phyloP scores from a whole-genome alignment of 371 early-diverging fungal species.

The Haplosporangium sp. region DNA sequence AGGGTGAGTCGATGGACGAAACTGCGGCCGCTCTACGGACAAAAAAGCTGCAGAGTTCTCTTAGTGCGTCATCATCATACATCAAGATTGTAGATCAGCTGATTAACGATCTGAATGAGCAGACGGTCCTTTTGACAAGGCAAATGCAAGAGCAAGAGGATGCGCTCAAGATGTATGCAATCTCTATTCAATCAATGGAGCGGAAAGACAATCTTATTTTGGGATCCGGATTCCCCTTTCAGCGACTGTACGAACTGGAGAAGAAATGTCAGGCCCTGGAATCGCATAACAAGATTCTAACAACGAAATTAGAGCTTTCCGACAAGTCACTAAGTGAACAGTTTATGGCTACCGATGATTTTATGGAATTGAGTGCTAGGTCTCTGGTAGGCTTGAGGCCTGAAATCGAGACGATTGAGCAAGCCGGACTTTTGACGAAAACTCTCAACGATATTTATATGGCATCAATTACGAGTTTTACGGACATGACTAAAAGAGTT shows the following conservation, averaged over 20 bases:
- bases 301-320: conserved; percentile 61
- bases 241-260: conserved; percentile 45
- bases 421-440: conserved; percentile 24
- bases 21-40: conserved; percentile 13
- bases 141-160: conserved; percentile 62
- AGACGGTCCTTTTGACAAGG: conserved; percentile 15
- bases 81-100: conserved; percentile 43
- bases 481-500: conserved; percentile 59
- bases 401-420: conserved; percentile 30
- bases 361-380: conserved; percentile 61
- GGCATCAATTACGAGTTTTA: conserved; percentile 63
- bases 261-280: conserved; percentile 48
- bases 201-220: conserved; percentile 31
- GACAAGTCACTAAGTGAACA: conserved; percentile 56
- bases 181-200: conserved; percentile 57
- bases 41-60: conserved; percentile 38
- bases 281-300: conserved; percentile 57
- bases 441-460: conserved; percentile 61
- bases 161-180: conserved; percentile 59
- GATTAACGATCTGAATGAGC: conserved; percentile 28
- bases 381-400: conserved; percentile 59
- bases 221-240: conserved; percentile 57
- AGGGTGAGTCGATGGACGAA: conserved; percentile 10
- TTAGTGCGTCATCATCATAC: conserved; percentile 42
- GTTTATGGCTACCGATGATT: conserved; percentile 57